Percentiles rank a stretch among this genome's conserved stretches.
These are phyloP conservation scores for Truncatella angustata DNA, from an alignment of 2,329 filamentous ascomycete species.

Conservation along the genomic window DNA sequence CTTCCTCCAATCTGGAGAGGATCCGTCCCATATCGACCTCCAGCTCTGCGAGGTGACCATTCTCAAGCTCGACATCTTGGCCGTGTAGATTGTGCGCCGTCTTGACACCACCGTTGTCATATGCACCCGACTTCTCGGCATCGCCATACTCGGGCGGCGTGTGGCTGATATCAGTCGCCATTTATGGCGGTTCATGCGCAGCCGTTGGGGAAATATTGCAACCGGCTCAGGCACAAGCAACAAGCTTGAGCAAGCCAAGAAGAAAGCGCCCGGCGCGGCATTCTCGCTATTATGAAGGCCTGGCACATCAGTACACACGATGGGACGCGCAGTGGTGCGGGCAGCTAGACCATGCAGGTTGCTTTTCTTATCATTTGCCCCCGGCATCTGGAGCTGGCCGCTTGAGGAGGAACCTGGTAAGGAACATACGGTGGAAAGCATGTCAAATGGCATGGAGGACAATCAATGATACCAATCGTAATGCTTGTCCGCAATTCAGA, in stretches of 20 bases:
- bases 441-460: too few relatives aligned
- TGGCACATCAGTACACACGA: neutral
- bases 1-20: constrained; percentile 23
- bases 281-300: neutral
- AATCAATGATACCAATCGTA: constrained; percentile 1
- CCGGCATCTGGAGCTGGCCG: neutral
- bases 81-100: constrained; percentile 11
- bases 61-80: constrained; percentile 19
- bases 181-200: neutral
- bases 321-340: neutral
- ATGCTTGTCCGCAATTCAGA: neutral
- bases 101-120: constrained; percentile 11
- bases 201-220: neutral
- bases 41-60: constrained; percentile 28
- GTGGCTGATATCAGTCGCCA: constrained; percentile 7
- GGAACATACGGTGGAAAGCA: too few relatives aligned
- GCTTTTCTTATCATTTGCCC: neutral
- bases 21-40: constrained; percentile 29
- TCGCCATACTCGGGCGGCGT: constrained; percentile 2
- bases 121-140: neutral
- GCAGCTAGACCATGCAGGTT: neutral
- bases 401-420: neutral
- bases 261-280: constrained; percentile 4
- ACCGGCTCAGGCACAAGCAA: neutral
- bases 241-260: constrained; percentile 1